phyloP scores from a whole-genome alignment of 2,329 filamentous ascomycete genomes.

The Aplosporella prunicola region DNA sequence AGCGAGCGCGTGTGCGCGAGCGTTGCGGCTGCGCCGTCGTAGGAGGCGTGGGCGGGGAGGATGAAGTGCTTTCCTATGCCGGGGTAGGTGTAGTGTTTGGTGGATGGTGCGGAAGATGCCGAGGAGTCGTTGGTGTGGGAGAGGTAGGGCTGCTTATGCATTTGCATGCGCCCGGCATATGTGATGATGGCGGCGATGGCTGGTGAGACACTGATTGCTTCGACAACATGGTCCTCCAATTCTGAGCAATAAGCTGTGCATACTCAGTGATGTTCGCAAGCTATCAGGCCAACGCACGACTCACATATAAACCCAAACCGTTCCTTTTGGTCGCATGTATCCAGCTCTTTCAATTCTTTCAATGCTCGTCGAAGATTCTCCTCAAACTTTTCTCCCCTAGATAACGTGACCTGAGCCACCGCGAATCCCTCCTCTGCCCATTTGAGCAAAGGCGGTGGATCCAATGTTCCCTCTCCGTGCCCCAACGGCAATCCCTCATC shows the following conservation, averaged over 20 bases:
- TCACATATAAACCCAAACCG: constrained; percentile 1
- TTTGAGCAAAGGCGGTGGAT: constrained; percentile 51
- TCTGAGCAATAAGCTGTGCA: neutral
- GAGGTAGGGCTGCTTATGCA: neutral
- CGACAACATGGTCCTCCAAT: neutral
- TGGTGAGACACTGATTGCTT: constrained; percentile 5
- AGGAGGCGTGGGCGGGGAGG: constrained; percentile 42
- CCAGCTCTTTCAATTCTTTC: neutral
- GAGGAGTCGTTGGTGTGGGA: neutral
- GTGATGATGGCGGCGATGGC: constrained; percentile 3
- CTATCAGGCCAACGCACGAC: too few species aligned
- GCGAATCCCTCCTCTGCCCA: constrained; percentile 64
- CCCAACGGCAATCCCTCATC: constrained; percentile 24
- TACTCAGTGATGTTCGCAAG: neutral
- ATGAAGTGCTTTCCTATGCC: constrained; percentile 28
- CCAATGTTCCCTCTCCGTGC: constrained; percentile 30
- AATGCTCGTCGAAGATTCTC: neutral
- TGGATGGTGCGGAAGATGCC: neutral
- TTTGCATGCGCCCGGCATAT: neutral
- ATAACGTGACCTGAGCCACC: constrained; percentile 45
- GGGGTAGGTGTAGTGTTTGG: constrained; percentile 4
- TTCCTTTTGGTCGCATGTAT: neutral
- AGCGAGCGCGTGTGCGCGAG: constrained; percentile 59
- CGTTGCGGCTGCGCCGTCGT: constrained; percentile 45
- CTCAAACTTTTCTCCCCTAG: constrained; percentile 3